Evolutionary conservation across 345 rosid species (phyloP), one percentile per base, ranked within the genome.

Genomic region (Camelina neglecta): DNA sequence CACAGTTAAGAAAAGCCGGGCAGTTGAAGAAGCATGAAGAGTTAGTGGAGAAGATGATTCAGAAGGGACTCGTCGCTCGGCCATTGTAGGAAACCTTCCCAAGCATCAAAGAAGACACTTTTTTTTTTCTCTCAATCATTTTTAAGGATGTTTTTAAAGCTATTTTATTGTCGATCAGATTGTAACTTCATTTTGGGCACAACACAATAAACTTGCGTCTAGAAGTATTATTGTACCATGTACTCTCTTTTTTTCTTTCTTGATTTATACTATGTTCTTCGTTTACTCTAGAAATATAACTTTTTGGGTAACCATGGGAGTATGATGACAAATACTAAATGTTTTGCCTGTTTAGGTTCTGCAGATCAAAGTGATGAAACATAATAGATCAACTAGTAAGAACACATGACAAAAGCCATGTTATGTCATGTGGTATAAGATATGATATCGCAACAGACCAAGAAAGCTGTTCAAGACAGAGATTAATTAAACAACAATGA

Each of bases 11-110:
- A 77, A 86, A 83, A 74, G 91, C 96, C 20, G 93, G 90, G 65
- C 97, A 95, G 69, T 62, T 90, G 56, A 84, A 84, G 94, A 95
- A 89, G 82, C 99, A 95, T 61, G 99, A 95, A 80, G 92, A 92
- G 76, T 69, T 95, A 78, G 97, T 94, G 69, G 93, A 90, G 85
- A 88, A 85, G 83, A 94, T 94, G 99, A 82, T 77, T 65, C 72
- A 65, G 62, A 77, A 69, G 49, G 81, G 81, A 71, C 81, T 77
- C 2, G 76, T 77, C 66, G 42, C 76, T 71, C 68, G 81, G 49
- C 76, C 81, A 20, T 71, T 77, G 63, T 77, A 77, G 81, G 61
- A 3, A 57, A 65, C 56, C 57, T 64, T 71, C 36, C 48, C 48
- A 64, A 49, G 61, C 54, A 50, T 65, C 53, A 56, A 16, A 47